Percentiles rank a stretch among this genome's conserved stretches.
Conservation (phyloP, 148 eudicot species). For the Vaccinium macrocarpon region DNA sequence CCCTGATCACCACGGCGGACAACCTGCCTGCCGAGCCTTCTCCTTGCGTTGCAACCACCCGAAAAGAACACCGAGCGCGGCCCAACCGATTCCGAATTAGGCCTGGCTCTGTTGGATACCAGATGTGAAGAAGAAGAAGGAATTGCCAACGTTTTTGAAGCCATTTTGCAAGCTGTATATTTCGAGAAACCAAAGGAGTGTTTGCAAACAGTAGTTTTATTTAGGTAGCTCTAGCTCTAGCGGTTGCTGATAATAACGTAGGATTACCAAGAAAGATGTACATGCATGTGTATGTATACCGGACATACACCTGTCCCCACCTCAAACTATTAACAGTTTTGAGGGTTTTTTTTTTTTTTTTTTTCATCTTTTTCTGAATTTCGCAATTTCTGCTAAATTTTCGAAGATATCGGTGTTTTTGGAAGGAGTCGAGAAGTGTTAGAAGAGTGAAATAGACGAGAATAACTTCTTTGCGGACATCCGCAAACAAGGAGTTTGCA, state of each 20-base stretch:
- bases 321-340: no score
- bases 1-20: not conserved
- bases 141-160: slow-evolving; percentile 26
- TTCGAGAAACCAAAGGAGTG: not conserved
- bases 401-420: no score
- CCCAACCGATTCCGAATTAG: not conserved
- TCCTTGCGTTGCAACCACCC: not conserved
- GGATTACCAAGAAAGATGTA: no score
- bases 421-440: no score
- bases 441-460: no score
- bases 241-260: not conserved
- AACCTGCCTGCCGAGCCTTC: not conserved
- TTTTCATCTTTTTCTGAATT: no score
- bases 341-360: no score
- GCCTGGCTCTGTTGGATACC: slow-evolving; percentile 15
- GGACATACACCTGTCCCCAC: no score
- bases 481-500: no score
- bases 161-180: slow-evolving; percentile 22
- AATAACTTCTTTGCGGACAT: no score
- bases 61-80: slow-evolving; percentile 32
- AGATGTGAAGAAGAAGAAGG: slow-evolving; percentile 20
- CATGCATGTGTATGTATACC: no score
- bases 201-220: not conserved
- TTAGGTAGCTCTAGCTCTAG: not conserved
- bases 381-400: no score